Percentiles rank a stretch among this genome's conserved stretches.
These are phyloP conservation scores for Spergularia marina DNA, from an alignment of 148 eudicot species.

Conservation along the genomic window DNA sequence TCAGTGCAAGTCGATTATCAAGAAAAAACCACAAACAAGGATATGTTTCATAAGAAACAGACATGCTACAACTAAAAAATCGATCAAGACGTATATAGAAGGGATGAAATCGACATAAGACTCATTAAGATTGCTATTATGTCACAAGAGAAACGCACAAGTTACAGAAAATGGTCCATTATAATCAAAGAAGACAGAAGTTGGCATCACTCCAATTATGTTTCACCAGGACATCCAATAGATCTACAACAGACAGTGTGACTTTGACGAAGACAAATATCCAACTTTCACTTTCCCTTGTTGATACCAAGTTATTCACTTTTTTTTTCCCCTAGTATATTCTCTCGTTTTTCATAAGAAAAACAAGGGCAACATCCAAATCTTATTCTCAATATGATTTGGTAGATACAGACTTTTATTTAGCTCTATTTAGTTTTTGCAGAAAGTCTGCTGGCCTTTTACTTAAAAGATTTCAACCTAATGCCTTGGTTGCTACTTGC, in stretches of 20 bases:
- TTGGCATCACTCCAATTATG: no score
- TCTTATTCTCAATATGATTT: no score
- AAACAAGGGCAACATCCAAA: no score
- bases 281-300: no score
- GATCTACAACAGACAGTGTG: no score
- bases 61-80: background rate
- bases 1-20: background rate
- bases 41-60: background rate
- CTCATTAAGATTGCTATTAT: background rate
- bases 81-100: background rate
- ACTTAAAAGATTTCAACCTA: background rate
- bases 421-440: background rate
- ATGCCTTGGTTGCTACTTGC: background rate
- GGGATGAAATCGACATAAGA: background rate
- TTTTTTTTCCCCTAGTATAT: no score
- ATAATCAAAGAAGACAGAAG: no score
- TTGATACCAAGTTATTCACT: no score
- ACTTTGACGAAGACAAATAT: no score
- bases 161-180: background rate
- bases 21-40: background rate
- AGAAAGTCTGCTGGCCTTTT: background rate
- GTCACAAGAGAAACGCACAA: background rate
- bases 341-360: background rate
- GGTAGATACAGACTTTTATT: background rate
- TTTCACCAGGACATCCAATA: background rate